Percentiles rank a stretch among this genome's conserved stretches.
Evolutionary conservation across 495 filamentous ascomycete species (phyloP).

Genomic region (Aspergillus cavernicola): DNA sequence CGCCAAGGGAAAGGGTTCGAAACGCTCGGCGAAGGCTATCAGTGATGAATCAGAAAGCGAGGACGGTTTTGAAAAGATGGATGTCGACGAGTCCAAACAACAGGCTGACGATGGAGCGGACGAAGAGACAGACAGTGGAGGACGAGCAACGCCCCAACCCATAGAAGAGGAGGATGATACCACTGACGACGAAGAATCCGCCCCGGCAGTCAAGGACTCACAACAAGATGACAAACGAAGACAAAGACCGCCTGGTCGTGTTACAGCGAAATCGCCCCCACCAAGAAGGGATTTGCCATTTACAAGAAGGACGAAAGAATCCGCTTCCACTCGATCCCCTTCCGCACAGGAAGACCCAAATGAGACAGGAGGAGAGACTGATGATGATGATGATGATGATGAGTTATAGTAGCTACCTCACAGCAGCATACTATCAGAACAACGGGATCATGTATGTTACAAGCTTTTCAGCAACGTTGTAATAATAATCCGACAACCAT

Average conservation of each 20-base stretch:
- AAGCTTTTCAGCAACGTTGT: too few species aligned
- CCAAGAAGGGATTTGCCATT: conserved; percentile 43
- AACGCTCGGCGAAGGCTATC: conserved; percentile 35
- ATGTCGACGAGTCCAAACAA: conserved; percentile 41
- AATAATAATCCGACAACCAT: too few species aligned
- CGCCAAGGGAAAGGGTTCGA: conserved; percentile 29
- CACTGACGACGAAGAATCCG: conserved; percentile 30
- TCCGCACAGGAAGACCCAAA: conserved; percentile 18
- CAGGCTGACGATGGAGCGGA: conserved; percentile 23
- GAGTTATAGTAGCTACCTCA: conserved; percentile 34
- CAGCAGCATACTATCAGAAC: too few species aligned
- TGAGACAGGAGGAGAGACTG: conserved; percentile 44
- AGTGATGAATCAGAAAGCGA: conserved; percentile 37
- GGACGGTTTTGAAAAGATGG: conserved; percentile 57
- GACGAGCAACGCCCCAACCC: conserved; percentile 31
- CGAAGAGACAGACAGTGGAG: conserved; percentile 39
- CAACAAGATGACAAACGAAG: neutral
- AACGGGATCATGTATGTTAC: too few species aligned
- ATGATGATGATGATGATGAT: conserved; percentile 48
- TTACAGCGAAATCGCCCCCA: conserved; percentile 21
- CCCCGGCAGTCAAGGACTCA: neutral
- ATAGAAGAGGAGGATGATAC: conserved; percentile 40
- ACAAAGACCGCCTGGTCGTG: neutral
- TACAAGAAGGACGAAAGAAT: conserved; percentile 9
- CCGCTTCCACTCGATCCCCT: conserved; percentile 1